Conservation (phyloP, 2,329 filamentous ascomycete species). For the Verticillium nubilum region DNA sequence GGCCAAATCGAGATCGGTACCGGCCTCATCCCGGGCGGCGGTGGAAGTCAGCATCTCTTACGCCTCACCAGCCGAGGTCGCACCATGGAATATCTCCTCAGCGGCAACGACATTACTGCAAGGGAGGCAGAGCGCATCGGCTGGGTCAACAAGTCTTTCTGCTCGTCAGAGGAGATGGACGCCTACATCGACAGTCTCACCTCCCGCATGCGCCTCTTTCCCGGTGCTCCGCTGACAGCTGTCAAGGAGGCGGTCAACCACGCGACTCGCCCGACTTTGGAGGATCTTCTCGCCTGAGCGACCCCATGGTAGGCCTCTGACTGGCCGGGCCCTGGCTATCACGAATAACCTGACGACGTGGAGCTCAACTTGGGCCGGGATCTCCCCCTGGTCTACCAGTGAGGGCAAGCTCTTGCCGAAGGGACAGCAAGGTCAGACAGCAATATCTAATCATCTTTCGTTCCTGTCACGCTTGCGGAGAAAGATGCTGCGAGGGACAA, state of each 20-base stretch:
- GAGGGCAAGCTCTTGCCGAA: neutral
- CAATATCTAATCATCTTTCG: no score
- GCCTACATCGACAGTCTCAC: neutral
- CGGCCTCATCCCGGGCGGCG: constrained; percentile 1
- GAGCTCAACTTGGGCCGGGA: neutral
- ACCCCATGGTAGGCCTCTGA: neutral
- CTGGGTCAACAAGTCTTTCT: constrained; percentile 3
- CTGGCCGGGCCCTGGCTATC: neutral
- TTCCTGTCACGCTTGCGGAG: no score
- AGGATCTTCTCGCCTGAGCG: neutral
- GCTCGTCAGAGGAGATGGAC: neutral
- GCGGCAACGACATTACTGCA: constrained; percentile 1
- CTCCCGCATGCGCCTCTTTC: neutral
- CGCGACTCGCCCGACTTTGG: neutral
- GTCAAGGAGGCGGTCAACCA: neutral
- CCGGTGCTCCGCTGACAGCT: neutral
- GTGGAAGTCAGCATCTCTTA: neutral
- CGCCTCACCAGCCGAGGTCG: neutral
- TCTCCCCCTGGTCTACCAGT: neutral
- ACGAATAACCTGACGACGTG: neutral
- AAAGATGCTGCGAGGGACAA: no score
- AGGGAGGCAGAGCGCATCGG: neutral
- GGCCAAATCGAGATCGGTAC: constrained; percentile 1
- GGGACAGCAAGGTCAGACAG: no score
- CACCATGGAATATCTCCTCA: neutral